Evolutionary conservation across 2,329 filamentous ascomycete genomes (phyloP), one percentile per base, ranked within the genome.

Genomic region (Fusarium anguioides): DNA sequence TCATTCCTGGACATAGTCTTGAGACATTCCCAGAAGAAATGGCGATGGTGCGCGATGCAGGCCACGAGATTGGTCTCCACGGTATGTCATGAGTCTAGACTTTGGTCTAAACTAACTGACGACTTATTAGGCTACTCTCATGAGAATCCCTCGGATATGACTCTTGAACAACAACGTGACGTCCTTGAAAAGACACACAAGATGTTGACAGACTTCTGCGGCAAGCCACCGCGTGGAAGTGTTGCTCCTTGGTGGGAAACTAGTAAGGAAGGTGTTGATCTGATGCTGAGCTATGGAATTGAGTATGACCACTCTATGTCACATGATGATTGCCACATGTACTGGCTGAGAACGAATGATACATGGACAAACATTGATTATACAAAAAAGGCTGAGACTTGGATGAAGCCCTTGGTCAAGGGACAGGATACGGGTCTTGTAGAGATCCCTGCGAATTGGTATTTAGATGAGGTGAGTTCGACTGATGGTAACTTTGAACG

Each of bases 181-280:
- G 89, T 94, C 17, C 83, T 95, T 8, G 88, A 91, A 70, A 92
- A 92, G 77, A 92, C 90, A 10, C 93, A 89, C 74, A 84, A 85
- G 21, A 83, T 93, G 76, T 83, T 93, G 31, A 92, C 87, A 0
- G 87, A 90, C 0, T 91, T 94, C 36, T 73, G 71, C 37, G 89
- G 91, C 8, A 92, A 92, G 77, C 89, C 88, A 1, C 91, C 91
- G 0, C 81, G 89, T 1, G 91, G 91, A 2, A 89, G 85, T 36
- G 91, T 93, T 0, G 91, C 90, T 1, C 91, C 91, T 0, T 94
- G 80, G 82, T 94, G 90, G 91, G 91, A 93, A 73, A 88, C 86
- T 0, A 89, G 85, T 60, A 84, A 86, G 65, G 90, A 92, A 73
- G 89, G 89, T 6, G 86, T 86, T 0, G 86, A 91, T 65, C 77